Conservation (phyloP, 75 land plant genomes). For the Azolla pinnata region DNA sequence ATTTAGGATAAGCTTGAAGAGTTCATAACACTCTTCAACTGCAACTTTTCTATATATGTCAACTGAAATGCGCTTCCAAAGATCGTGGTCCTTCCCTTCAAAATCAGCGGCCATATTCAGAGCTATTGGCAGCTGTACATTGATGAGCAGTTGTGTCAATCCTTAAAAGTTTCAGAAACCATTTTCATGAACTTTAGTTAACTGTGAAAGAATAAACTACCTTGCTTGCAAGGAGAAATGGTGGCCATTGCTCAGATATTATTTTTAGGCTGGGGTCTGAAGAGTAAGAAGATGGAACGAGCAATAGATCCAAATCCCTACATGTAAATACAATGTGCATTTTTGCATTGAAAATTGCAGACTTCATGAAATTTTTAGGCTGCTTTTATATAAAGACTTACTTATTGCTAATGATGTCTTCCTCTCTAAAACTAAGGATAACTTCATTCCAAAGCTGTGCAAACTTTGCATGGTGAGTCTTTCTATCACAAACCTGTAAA, state of each 20-base stretch:
- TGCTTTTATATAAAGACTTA: too few species aligned
- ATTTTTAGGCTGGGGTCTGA: constrained; percentile 74
- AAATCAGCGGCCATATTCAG: constrained; percentile 74
- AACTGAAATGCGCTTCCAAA: constrained; percentile 79
- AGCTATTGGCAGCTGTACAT: constrained; percentile 67
- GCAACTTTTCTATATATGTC: constrained; percentile 95
- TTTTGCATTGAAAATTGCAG: too few species aligned
- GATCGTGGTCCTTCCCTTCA: constrained; percentile 50
- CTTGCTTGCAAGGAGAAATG: constrained; percentile 97
- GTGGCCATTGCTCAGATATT: constrained; percentile 82
- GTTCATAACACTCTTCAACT: constrained; percentile 72
- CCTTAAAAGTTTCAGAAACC: too few species aligned
- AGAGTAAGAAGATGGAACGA: constrained; percentile 89
- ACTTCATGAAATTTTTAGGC: too few species aligned
- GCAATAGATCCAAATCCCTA: constrained; percentile 95
- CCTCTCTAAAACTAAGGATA: constrained; percentile 85
- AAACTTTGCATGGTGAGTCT: constrained; percentile 91
- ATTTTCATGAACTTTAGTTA: too few species aligned
- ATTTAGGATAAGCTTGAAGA: constrained; percentile 63
- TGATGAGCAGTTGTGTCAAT: too few species aligned
- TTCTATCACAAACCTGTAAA: constrained; percentile 18
- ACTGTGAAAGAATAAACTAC: constrained; percentile 16
- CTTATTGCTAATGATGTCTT: constrained; percentile 93
- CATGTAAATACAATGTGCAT: background rate
- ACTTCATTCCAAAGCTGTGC: constrained; percentile 99